A percentile compares a stretch with the other conserved stretches of the same genome.
phyloP scores from a whole-genome alignment of 192 early-diverging fungal species.

The Coemansia sp. region DNA sequence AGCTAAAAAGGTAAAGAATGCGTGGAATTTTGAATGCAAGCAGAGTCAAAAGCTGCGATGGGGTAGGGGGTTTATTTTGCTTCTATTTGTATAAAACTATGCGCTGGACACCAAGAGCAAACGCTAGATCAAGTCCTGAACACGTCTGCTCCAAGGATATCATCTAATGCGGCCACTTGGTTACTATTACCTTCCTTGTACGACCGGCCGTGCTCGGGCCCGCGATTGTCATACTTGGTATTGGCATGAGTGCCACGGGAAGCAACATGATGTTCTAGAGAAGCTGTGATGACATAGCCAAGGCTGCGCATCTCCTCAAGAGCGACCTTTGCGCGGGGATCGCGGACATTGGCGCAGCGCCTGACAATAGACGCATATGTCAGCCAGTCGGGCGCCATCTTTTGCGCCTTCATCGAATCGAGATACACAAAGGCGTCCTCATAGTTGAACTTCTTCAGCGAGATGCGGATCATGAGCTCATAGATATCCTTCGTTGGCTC shows the following conservation, averaged over 20 bases:
- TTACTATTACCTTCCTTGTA: not conserved
- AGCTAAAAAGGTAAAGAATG: not conserved
- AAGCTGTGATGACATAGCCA: slow-evolving; percentile 54
- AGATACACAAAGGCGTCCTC: slow-evolving; percentile 77
- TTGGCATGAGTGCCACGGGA: not conserved
- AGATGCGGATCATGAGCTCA: slow-evolving; percentile 60
- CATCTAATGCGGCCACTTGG: not conserved
- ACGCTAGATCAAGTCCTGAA: not conserved
- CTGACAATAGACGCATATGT: slow-evolving; percentile 59
- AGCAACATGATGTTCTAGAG: slow-evolving; percentile 29
- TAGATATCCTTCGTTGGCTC: slow-evolving; percentile 58
- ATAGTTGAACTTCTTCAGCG: slow-evolving; percentile 62
- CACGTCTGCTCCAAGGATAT: slow-evolving; percentile 10
- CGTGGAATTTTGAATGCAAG: not conserved
- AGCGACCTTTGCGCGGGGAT: slow-evolving; percentile 62
- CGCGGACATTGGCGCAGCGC: slow-evolving; percentile 61
- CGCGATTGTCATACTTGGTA: not conserved
- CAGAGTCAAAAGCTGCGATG: not conserved
- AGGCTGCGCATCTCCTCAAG: slow-evolving; percentile 67
- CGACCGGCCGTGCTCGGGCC: not conserved
- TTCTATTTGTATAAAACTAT: too few species aligned
- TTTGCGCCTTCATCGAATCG: slow-evolving; percentile 68
- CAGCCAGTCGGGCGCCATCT: slow-evolving; percentile 59
- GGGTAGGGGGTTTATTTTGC: not conserved
- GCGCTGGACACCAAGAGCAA: too few species aligned